A percentile compares a stretch with the other conserved stretches of the same genome.
These are phyloP conservation scores for Plenodomus lindquistii DNA, from an alignment of 2,329 filamentous ascomycete genomes.

Conservation along the genomic window DNA sequence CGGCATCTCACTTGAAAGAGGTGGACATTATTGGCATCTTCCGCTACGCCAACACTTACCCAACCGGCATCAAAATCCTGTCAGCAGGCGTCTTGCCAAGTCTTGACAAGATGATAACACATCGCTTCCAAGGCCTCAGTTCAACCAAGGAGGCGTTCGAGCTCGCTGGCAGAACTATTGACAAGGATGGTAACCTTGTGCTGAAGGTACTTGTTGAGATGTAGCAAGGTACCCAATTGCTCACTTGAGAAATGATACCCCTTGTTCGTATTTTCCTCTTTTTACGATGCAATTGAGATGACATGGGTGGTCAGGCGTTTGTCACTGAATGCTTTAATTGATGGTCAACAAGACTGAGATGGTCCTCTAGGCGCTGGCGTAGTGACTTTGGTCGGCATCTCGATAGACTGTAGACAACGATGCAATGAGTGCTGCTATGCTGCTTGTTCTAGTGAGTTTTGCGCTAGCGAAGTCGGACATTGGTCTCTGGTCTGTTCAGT, in stretches of 20 bases:
- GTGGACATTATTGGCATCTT: conserved; percentile 63
- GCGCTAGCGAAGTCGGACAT: background rate
- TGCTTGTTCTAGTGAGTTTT: background rate
- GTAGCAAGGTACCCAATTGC: conserved; percentile 6
- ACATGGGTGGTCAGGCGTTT: conserved; percentile 18
- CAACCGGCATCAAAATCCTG: conserved; percentile 58
- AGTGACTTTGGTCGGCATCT: background rate
- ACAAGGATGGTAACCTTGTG: conserved; percentile 56
- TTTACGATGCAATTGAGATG: conserved; percentile 11
- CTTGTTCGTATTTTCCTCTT: conserved; percentile 3
- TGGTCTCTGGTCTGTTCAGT: background rate
- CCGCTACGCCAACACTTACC: conserved; percentile 59
- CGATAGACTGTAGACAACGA: background rate
- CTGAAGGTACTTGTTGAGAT: conserved; percentile 54
- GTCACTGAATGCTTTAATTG: background rate
- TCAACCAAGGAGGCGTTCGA: conserved; percentile 57
- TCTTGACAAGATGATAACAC: conserved; percentile 59
- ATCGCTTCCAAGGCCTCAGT: conserved; percentile 52
- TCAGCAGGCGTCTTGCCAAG: conserved; percentile 54
- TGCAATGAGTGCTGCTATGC: background rate
- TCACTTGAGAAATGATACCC: background rate
- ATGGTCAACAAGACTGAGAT: conserved; percentile 12
- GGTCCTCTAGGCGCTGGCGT: conserved; percentile 14
- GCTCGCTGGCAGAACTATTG: conserved; percentile 55
- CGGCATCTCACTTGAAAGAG: conserved; percentile 59